phyloP scores from a whole-genome alignment of 306 rosid species.

The Trifolium repens region DNA sequence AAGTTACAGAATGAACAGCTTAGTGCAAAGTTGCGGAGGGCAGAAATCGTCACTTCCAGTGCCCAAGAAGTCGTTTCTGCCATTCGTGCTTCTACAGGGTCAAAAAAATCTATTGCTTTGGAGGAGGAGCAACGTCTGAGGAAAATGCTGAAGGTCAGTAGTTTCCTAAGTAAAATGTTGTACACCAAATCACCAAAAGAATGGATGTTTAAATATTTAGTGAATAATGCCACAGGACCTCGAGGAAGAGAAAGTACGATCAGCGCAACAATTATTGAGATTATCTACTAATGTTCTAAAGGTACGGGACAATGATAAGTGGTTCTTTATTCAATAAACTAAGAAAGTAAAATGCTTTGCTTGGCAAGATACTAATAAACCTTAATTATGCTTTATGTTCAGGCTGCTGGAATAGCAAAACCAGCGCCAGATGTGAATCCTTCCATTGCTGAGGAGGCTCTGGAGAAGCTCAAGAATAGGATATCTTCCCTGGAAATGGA shows the following conservation, averaged over 20 bases:
- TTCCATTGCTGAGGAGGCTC: constrained; percentile 76
- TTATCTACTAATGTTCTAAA: constrained; percentile 73
- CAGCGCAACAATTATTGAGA: constrained; percentile 75
- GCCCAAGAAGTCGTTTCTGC: constrained; percentile 68
- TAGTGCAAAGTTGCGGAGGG: constrained; percentile 58
- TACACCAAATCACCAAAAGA: constrained; percentile 5
- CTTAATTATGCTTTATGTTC: constrained; percentile 33
- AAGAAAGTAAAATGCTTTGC: neutral
- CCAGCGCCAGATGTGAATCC: constrained; percentile 59
- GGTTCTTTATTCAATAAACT: constrained; percentile 21
- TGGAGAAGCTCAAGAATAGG: constrained; percentile 60
- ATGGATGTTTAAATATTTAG: constrained; percentile 34
- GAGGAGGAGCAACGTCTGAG: constrained; percentile 79
- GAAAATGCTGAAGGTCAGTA: constrained; percentile 73
- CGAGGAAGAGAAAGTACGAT: constrained; percentile 80
- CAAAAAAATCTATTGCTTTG: constrained; percentile 53
- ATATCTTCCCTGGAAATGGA: constrained; percentile 72
- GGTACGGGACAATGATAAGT: constrained; percentile 45
- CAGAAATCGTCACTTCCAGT: constrained; percentile 65
- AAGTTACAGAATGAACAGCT: constrained; percentile 79
- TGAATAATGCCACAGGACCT: constrained; percentile 62
- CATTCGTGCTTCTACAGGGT: constrained; percentile 65
- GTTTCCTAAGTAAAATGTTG: constrained; percentile 32
- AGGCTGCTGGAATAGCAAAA: constrained; percentile 86
- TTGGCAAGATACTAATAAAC: neutral